Conservation (phyloP, 305 asterid genomes). For the Solanum aculeatissimum region DNA sequence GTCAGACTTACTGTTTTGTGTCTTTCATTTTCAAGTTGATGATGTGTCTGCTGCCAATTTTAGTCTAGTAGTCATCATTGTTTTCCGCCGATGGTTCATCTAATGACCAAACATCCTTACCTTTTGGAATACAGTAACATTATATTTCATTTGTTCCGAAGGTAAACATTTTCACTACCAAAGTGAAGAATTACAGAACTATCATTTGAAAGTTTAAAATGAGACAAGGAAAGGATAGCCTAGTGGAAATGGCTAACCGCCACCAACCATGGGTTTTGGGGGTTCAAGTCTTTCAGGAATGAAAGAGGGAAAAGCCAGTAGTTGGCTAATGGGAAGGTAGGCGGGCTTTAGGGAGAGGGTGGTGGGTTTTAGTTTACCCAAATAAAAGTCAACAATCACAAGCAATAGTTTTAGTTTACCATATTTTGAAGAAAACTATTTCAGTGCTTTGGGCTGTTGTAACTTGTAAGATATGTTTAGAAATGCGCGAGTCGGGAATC, state of each 20-base stretch:
- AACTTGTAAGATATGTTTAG: background rate
- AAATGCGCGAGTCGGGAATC: background rate
- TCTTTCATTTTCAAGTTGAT: background rate
- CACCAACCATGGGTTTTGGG: background rate
- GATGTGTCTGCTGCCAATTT: background rate
- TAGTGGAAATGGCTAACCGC: background rate
- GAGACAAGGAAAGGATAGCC: background rate
- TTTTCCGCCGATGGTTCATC: background rate
- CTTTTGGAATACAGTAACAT: background rate
- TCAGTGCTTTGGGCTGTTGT: background rate
- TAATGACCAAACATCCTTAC: background rate
- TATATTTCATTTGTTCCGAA: background rate
- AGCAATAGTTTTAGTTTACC: background rate
- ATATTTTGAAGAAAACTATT: background rate
- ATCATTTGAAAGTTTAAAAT: background rate
- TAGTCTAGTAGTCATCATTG: background rate
- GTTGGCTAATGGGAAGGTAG: background rate
- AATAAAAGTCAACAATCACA: background rate
- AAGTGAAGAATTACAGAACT: background rate
- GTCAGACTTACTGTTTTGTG: slow-evolving; percentile 12
- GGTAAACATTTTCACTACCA: background rate
- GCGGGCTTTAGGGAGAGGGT: background rate
- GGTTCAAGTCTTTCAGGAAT: background rate
- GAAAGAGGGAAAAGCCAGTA: background rate
- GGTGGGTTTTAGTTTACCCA: background rate